These are phyloP conservation scores for Trichoderma sp. DNA, from an alignment of 2,329 filamentous ascomycete species.

Conservation along the genomic window DNA sequence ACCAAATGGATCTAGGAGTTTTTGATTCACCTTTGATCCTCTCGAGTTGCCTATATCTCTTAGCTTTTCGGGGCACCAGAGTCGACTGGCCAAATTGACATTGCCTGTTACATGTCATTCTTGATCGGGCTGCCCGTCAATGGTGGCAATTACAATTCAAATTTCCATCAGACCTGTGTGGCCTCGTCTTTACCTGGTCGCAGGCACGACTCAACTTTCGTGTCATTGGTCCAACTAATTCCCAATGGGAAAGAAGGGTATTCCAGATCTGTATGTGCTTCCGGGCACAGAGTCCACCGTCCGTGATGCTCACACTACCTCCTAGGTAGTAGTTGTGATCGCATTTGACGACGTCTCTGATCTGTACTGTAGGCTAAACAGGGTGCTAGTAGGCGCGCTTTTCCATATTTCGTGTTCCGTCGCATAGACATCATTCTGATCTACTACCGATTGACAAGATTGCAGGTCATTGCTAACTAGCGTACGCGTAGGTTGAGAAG, in stretches of 20 bases:
- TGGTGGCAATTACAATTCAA: neutral
- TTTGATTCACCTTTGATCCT: neutral
- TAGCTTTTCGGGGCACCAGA: neutral
- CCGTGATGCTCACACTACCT: neutral
- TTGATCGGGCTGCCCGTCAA: neutral
- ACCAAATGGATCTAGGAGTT: neutral
- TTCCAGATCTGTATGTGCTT: slow-evolving; percentile 8
- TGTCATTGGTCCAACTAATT: slow-evolving; percentile 7
- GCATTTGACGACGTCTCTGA: neutral
- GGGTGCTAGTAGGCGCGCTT: neutral
- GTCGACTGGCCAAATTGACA: neutral
- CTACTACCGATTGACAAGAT: neutral
- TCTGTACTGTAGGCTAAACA: neutral
- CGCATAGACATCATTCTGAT: neutral
- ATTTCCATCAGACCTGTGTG: neutral
- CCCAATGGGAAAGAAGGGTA: neutral
- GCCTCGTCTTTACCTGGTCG: neutral
- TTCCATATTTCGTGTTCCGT: neutral
- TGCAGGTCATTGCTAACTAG: neutral
- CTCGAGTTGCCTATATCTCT: neutral
- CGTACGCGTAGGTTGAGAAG: neutral
- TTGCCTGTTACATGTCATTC: neutral
- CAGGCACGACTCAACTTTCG: neutral
- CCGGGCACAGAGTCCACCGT: neutral
- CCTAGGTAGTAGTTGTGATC: neutral